A percentile compares a stretch with the other conserved stretches of the same genome.
These are phyloP conservation scores for Nannochloris sp. DNA, from an alignment of 139 green algal genomes.

Conservation along the genomic window DNA sequence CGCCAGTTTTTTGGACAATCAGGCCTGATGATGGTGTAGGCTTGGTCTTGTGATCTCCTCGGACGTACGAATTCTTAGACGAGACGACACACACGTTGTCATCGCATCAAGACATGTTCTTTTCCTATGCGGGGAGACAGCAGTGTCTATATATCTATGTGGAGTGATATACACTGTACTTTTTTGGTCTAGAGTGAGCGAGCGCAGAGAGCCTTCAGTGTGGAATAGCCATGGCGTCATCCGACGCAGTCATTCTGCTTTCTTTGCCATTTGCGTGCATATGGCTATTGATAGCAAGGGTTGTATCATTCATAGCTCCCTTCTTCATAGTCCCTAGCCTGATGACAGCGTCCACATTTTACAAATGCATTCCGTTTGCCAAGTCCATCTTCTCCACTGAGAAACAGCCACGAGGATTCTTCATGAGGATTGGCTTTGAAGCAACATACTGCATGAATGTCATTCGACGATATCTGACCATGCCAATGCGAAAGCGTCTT, in stretches of 20 bases:
- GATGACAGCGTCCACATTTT: constrained; percentile 32
- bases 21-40: no score
- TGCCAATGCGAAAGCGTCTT: constrained; percentile 54
- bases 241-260: not conserved
- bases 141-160: no score
- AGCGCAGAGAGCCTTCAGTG: not conserved
- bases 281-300: constrained; percentile 28
- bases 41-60: no score
- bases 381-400: constrained; percentile 36
- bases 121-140: no score
- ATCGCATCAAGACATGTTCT: no score
- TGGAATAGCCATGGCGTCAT: constrained; percentile 1
- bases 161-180: no score
- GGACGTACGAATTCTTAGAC: no score
- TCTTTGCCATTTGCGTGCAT: constrained; percentile 19
- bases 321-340: constrained; percentile 19
- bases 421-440: constrained; percentile 48
- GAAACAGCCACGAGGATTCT: constrained; percentile 22
- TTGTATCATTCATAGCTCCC: constrained; percentile 22
- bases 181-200: no score
- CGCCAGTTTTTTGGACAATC: no score
- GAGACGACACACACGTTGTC: no score
- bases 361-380: constrained; percentile 64
- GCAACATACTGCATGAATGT: constrained; percentile 54
- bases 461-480: constrained; percentile 45